Base-by-base conservation (phyloP, 2,329 filamentous ascomycete genomes). In the Sarocladiaceae sp. region DNA sequence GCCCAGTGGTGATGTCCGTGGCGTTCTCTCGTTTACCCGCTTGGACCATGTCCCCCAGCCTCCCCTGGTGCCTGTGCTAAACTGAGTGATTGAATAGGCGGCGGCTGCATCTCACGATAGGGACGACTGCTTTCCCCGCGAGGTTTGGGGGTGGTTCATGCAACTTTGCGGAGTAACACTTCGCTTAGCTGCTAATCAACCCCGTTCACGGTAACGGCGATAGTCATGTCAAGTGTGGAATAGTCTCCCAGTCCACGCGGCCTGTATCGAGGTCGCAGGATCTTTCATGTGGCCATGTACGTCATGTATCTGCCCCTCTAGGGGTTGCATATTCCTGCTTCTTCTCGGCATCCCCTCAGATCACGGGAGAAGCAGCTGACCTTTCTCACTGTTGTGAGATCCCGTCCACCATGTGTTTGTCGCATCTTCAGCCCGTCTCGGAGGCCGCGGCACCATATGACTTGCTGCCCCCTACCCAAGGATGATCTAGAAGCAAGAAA, bases 361-460 rank as follows among this genome's bases (percentile, higher is more conserved):
- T 41, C 37, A 29, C 13, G 37, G 19, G 19, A n/a, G n/a, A n/a
- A n/a, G 19, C 37, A 41, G 37, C 37, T 41, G 37, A 41, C 37
- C 20, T 29, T 7, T 9, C 13, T 29, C 19, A 39, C 9, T 24
- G 5, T 16, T 27, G 23, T 21, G 5, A 19, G 24, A 7, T 41
- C 19, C 37, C 9, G 15, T 29, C 21, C n/a, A 23, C 20, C 5
- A 15, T 5, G n/a, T 6, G 23, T 19, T 4, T 9, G 10, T 29
- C 37, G 34, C 10, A 4, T 41, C 11, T 16, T 15, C 23, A 41
- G 23, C 37, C n/a, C 37, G 23, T 27, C 37, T 27, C 37, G 37
- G 37, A 41, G 37, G n/a, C 16, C 37, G 37, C 37, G 37, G 37
- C 37, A 41, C 11, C 21, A 29, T 18, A 27, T 29, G 37, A 41